Evolutionary conservation across 345 rosid genomes (phyloP), one percentile per base, ranked within the genome.

Genomic region (Sonneratia alba): DNA sequence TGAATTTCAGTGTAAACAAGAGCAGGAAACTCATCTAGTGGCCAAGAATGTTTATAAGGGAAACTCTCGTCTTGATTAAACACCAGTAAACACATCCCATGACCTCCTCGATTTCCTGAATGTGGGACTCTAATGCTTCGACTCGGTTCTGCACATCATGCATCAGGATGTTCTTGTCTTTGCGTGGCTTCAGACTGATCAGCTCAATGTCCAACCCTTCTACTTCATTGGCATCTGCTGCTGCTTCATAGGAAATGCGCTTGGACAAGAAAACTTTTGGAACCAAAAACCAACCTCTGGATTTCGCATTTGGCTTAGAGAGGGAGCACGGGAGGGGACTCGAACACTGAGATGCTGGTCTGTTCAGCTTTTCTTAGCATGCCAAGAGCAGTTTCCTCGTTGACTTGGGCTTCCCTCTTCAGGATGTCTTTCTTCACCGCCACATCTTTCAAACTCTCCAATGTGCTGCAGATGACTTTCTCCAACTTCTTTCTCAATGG

Each of bases 61-160:
- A 73, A 21, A 55, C 73, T 66, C 74, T 70, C 6, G 45, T 51
- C 67, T 77, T 77, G 47, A 73, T 37, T 19, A 77, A 36, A n/a
- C 42, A 45, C 65, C 73, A 36, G 63, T 22, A 47, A 36, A 72
- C 36, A 37, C 70, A 72, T 66, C 61, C 70, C 4, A 32, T 47
- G 63, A 36, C 73, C 36, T 77, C 34, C 11, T 72, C 70, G 7
- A 68, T 10, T 6, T 72, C 76, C 68, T 0, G 51, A 40, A 72
- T 61, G 70, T 55, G 40, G 1, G 51, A 64, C 48, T 77, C 70
- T 14, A 43, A 36, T 7, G 14, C 57, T 36, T 72, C 59, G 45
- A 69, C 18, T 37, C 16, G 37, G 71, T 76, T 49, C 51, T 55
- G 70, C 69, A 11, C n/a, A 36, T 70, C 36, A 7, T 59, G 64